Conservation (phyloP, 2,329 filamentous ascomycete genomes). For the Aspergillus jensenii region DNA sequence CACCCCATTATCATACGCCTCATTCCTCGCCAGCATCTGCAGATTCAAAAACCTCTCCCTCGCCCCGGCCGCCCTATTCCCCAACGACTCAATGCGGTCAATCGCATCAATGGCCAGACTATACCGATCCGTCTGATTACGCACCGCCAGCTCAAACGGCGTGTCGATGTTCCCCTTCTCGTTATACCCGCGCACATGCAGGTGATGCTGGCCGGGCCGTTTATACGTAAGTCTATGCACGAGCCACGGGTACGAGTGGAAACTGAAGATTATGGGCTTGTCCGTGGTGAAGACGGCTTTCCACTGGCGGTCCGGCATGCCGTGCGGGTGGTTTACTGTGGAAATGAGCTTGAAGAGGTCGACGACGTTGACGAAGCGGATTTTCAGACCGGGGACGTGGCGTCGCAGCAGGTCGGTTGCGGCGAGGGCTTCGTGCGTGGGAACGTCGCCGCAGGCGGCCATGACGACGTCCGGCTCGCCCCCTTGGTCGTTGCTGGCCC, state of each 20-base stretch:
- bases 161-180: slow-evolving; percentile 86
- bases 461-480: slow-evolving; percentile 72
- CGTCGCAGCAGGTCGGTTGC: slow-evolving; percentile 72
- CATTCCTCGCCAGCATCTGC: slow-evolving; percentile 63
- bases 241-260: slow-evolving; percentile 80
- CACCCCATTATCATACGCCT: slow-evolving; percentile 68
- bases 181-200: slow-evolving; percentile 75
- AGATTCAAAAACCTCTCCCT: slow-evolving; percentile 64
- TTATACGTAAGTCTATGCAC: slow-evolving; percentile 76
- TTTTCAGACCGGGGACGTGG: slow-evolving; percentile 69
- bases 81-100: slow-evolving; percentile 62
- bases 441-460: slow-evolving; percentile 72
- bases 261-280: slow-evolving; percentile 77
- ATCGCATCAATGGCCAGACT: slow-evolving; percentile 75
- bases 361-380: slow-evolving; percentile 77
- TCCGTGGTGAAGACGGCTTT: slow-evolving; percentile 68
- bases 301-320: slow-evolving; percentile 67
- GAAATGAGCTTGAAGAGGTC: slow-evolving; percentile 79
- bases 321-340: slow-evolving; percentile 69
- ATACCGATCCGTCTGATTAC: slow-evolving; percentile 75
- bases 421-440: slow-evolving; percentile 71
- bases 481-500: slow-evolving; percentile 69
- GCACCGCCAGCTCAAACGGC: slow-evolving; percentile 73
- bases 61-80: slow-evolving; percentile 66
- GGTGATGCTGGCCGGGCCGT: slow-evolving; percentile 64